A percentile compares a stretch with the other conserved stretches of the same genome.
Evolutionary conservation across 169 alveolate species (phyloP).

Genomic region (Plasmodium blacklocki): DNA sequence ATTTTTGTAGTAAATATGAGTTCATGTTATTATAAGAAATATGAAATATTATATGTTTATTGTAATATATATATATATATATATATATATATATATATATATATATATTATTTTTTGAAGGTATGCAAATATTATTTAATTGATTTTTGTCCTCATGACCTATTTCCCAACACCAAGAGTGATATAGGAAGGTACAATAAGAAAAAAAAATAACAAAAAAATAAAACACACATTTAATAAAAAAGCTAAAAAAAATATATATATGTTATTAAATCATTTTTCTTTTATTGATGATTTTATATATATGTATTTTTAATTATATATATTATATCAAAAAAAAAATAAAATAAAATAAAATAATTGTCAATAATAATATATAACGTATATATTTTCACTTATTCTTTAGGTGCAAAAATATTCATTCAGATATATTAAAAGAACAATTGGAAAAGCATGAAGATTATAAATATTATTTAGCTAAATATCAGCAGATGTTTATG

Average conservation of each 20-base stretch:
- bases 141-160: slow-evolving; percentile 94
- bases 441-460: slow-evolving; percentile 62
- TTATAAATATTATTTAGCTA: slow-evolving; percentile 62
- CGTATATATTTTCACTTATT: neutral
- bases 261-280: slow-evolving; percentile 25
- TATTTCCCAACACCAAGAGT: slow-evolving; percentile 91
- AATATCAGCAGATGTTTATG: slow-evolving; percentile 72
- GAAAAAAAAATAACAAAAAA: too few relatives aligned
- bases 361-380: neutral
- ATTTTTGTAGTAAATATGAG: too few relatives aligned
- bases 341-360: slow-evolving; percentile 6
- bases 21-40: too few relatives aligned
- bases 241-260: neutral
- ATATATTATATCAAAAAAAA: neutral
- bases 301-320: too few relatives aligned
- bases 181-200: slow-evolving; percentile 89
- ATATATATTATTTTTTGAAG: slow-evolving; percentile 38
- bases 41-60: too few relatives aligned
- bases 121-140: slow-evolving; percentile 91
- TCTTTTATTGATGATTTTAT: too few relatives aligned
- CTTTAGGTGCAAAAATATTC: slow-evolving; percentile 62
- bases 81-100: slow-evolving; percentile 14
- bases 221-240: too few relatives aligned
- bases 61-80: neutral
- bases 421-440: slow-evolving; percentile 64